Conservation (phyloP, 2,329 filamentous ascomycete species). For the Penicillium sp. region DNA sequence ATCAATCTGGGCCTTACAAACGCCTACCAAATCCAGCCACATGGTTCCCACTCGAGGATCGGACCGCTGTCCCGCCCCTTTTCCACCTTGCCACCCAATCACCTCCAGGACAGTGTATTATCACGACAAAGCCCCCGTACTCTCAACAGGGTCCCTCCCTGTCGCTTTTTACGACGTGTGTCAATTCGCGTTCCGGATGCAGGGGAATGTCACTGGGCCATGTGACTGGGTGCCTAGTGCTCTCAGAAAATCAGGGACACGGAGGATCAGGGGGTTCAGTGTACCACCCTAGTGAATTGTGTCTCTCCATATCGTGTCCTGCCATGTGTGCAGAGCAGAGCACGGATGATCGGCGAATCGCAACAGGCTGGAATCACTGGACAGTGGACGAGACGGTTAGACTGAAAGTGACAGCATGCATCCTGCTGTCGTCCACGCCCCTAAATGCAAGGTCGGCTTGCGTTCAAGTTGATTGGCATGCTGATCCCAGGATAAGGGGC, state of each 20-base stretch:
- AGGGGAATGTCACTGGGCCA: neutral
- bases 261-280: neutral
- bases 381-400: neutral
- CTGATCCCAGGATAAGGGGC: neutral
- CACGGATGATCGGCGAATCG: neutral
- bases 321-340: neutral
- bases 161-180: neutral
- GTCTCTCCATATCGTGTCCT: neutral
- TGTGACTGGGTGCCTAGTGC: neutral
- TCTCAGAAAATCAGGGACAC: too few species aligned
- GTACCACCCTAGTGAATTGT: neutral
- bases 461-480: neutral
- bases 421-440: neutral
- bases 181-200: neutral
- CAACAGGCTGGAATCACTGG: neutral
- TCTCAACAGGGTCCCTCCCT: neutral
- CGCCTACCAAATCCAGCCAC: neutral
- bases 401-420: neutral
- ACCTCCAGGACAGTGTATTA: neutral
- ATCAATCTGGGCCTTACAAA: too few species aligned
- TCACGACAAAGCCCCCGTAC: neutral
- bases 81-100: neutral
- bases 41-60: slow-evolving; percentile 11
- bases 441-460: neutral
- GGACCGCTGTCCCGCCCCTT: slow-evolving; percentile 7